Percentiles rank a stretch among this genome's conserved stretches.
Evolutionary conservation across 139 green algal species (phyloP).

Genomic region (Tetraselmis chui): DNA sequence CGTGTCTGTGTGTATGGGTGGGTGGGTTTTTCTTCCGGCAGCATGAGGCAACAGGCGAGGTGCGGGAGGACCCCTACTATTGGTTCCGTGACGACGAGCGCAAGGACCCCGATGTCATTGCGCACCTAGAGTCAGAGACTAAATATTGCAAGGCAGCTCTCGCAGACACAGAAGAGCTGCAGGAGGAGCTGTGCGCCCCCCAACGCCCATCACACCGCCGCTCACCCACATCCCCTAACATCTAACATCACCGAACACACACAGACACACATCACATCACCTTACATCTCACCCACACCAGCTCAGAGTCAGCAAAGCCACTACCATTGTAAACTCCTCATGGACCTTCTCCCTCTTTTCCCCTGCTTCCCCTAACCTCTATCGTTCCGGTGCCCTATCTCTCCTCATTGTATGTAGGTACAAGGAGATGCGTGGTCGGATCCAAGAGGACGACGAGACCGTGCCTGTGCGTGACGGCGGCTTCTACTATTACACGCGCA

Average conservation of each 20-base stretch:
- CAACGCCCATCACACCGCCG: no score
- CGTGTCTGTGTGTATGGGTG: no score
- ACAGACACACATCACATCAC: no score
- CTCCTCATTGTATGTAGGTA: no score
- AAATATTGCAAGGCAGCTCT: constrained; percentile 60
- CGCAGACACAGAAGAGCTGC: constrained; percentile 68
- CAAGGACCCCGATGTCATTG: constrained; percentile 44
- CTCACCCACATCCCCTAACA: no score
- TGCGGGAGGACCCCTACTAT: constrained; percentile 60
- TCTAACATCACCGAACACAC: no score
- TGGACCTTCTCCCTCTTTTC: no score
- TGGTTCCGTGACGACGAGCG: constrained; percentile 77
- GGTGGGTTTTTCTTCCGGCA: not conserved
- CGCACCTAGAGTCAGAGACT: constrained; percentile 61
- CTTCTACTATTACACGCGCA: constrained; percentile 80
- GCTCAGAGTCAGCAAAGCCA: no score
- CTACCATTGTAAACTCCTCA: no score
- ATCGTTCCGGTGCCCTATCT: no score
- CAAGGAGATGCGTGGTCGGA: constrained; percentile 74
- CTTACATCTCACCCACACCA: no score
- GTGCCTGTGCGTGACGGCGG: constrained; percentile 40
- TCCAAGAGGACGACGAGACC: constrained; percentile 74
- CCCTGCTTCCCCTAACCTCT: no score
- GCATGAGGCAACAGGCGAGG: constrained; percentile 28
- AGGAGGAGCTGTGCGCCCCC: constrained; percentile 29